Evolutionary conservation across 306 rosid species (phyloP).

Genomic region (Cicer bijugum): DNA sequence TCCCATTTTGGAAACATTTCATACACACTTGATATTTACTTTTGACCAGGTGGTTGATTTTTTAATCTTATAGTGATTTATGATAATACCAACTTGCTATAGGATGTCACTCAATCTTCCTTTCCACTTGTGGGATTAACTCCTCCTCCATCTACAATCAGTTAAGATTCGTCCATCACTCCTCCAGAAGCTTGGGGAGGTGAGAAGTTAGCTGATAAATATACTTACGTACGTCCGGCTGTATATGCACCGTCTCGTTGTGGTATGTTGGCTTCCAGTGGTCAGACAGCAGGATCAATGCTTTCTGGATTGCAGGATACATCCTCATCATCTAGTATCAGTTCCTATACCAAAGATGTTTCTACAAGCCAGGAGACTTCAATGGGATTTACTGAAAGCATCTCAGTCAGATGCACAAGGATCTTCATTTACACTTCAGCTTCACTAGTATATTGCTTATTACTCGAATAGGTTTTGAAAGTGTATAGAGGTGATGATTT

Average conservation of each 20-base stretch:
- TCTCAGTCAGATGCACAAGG: slow-evolving; percentile 80
- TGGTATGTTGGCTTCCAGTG: too few relatives aligned
- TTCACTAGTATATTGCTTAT: slow-evolving; percentile 45
- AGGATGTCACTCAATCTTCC: slow-evolving; percentile 80
- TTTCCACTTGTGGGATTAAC: slow-evolving; percentile 68
- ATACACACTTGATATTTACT: slow-evolving; percentile 9
- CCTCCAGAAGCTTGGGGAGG: slow-evolving; percentile 99
- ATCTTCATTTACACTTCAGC: slow-evolving; percentile 85
- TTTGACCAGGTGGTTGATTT: slow-evolving; percentile 18
- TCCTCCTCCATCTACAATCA: slow-evolving; percentile 74
- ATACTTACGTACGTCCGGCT: slow-evolving; percentile 57
- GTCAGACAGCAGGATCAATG: too few relatives aligned
- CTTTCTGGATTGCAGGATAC: too few relatives aligned
- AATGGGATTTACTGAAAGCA: slow-evolving; percentile 34
- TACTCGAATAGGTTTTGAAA: slow-evolving; percentile 44
- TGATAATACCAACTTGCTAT: slow-evolving; percentile 41
- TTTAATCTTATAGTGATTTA: slow-evolving; percentile 37
- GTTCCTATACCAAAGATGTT: too few relatives aligned
- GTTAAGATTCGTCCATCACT: slow-evolving; percentile 83
- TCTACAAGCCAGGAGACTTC: too few relatives aligned
- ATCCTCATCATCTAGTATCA: too few relatives aligned
- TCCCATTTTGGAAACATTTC: background rate
- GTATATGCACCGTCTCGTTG: too few relatives aligned
- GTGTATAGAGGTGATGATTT: slow-evolving; percentile 57
- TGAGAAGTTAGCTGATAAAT: slow-evolving; percentile 82